A percentile compares a stretch with the other conserved stretches of the same genome.
These are phyloP conservation scores for Gonium pectorale DNA, from an alignment of 139 green algal genomes.

Conservation along the genomic window DNA sequence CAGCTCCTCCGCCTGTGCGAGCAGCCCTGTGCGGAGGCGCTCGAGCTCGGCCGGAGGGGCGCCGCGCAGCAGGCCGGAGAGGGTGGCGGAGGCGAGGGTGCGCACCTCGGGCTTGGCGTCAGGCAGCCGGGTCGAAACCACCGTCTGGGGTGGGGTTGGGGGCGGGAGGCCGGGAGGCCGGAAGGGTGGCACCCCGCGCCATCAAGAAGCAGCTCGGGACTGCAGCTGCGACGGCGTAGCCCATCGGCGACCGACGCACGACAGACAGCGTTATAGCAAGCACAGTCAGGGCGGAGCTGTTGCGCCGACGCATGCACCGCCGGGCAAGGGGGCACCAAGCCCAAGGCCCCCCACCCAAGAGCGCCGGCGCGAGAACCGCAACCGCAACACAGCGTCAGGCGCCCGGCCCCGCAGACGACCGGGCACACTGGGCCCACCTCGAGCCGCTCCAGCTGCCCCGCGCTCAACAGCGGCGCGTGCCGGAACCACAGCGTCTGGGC, in stretches of 20 bases:
- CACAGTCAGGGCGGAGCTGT: too few relatives aligned
- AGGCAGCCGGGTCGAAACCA: slow-evolving; percentile 66
- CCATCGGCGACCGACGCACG: too few relatives aligned
- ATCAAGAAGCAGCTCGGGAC: too few relatives aligned
- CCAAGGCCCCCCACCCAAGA: too few relatives aligned
- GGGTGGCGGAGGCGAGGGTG: slow-evolving; percentile 76
- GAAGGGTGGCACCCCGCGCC: too few relatives aligned
- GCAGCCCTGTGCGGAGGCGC: slow-evolving; percentile 57
- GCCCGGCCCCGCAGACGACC: too few relatives aligned
- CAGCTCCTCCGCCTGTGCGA: slow-evolving; percentile 53
- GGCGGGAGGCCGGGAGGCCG: not conserved
- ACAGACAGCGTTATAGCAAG: too few relatives aligned
- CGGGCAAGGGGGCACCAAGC: too few relatives aligned
- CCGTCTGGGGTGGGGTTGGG: slow-evolving; percentile 31
- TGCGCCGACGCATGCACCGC: too few relatives aligned
- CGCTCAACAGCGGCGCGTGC: slow-evolving; percentile 76
- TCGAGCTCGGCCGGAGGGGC: slow-evolving; percentile 45
- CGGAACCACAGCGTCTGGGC: slow-evolving; percentile 88
- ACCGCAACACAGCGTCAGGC: too few relatives aligned
- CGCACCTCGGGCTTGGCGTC: slow-evolving; percentile 79
- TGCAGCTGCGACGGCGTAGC: too few relatives aligned
- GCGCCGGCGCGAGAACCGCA: too few relatives aligned
- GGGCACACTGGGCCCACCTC: slow-evolving; percentile 25
- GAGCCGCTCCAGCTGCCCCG: slow-evolving; percentile 24
- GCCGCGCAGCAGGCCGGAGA: slow-evolving; percentile 78